Evolutionary conservation across 1,284 basidiomycete genomes (phyloP), one percentile per base, ranked within the genome.

Genomic region (Stereum hirsutum): DNA sequence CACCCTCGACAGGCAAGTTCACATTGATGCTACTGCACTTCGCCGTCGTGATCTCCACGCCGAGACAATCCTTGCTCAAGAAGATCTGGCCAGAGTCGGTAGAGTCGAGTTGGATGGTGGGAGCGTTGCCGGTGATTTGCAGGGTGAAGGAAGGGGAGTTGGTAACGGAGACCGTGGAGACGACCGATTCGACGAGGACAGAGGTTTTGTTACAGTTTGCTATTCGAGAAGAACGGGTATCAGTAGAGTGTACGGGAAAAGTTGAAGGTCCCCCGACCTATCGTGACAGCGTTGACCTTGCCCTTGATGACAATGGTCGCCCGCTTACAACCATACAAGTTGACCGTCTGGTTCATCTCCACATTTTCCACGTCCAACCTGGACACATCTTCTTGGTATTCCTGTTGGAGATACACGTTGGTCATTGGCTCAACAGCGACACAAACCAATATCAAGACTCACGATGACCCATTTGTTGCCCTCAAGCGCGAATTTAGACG

Each of bases 11-110:
- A 0, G 95, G 95, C 36, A 99, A 61, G 54, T 80, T 90, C 47
- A 99, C 75, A 64, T 99, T 99, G 64, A 99, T 87, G 25, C 84
- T 77, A 57, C 89, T 93, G 62, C 92, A 96, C 68, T 99, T 98
- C 46, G 91, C 84, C 1, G 94, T 95, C 38, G 93, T 87, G 55
- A 99, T 90, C 66, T 98, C 95, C 2, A 80, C 74, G 30, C 57
- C 69, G 43, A 96, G 70, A 52, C 86, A 87, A 25, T 76, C 77
- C 60, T 87, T 87, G 35, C 90, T 93, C 26, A 99, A 75, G 65
- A 91, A 99, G 51, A 99, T 81, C 61, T 94, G 90, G 7, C 95
- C 96, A 14, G 89, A 89, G 63, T 99, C 96, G 30, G 90, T 95
- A 24, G 85, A 85, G 64, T 99, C 96, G 30, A 99, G 66, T 57